phyloP scores from a whole-genome alignment of 176 grass and related monocot genomes.

The Triticum monococcum region DNA sequence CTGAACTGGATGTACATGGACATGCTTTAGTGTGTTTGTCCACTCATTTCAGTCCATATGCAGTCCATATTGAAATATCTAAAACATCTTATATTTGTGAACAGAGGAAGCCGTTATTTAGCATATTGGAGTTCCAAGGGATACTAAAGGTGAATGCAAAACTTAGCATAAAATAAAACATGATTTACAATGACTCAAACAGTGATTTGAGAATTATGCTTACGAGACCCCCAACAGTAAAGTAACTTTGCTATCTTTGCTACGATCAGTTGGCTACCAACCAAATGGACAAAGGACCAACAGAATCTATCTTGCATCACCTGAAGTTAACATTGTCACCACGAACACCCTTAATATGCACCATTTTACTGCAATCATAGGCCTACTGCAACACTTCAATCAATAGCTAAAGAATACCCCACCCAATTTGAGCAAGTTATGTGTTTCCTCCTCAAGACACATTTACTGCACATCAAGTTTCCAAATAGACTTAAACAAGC shows the following conservation, averaged over 20 bases:
- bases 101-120: background rate
- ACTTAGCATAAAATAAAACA: background rate
- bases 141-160: background rate
- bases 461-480: background rate
- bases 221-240: background rate
- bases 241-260: background rate
- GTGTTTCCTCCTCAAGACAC: background rate
- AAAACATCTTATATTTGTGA: too few species aligned
- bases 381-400: slow-evolving; percentile 1
- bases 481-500: slow-evolving; percentile 14
- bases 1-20: too few species aligned
- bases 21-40: too few species aligned
- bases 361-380: background rate
- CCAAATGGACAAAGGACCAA: background rate
- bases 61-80: too few species aligned
- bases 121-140: background rate
- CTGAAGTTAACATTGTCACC: background rate
- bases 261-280: background rate
- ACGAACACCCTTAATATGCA: background rate
- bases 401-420: background rate
- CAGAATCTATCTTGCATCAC: background rate
- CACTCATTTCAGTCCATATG: too few species aligned
- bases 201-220: slow-evolving; percentile 8
- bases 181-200: background rate
- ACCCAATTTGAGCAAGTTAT: background rate